phyloP scores from a whole-genome alignment of 164 flowering plant genomes.

The Chimonanthus salicifolius region DNA sequence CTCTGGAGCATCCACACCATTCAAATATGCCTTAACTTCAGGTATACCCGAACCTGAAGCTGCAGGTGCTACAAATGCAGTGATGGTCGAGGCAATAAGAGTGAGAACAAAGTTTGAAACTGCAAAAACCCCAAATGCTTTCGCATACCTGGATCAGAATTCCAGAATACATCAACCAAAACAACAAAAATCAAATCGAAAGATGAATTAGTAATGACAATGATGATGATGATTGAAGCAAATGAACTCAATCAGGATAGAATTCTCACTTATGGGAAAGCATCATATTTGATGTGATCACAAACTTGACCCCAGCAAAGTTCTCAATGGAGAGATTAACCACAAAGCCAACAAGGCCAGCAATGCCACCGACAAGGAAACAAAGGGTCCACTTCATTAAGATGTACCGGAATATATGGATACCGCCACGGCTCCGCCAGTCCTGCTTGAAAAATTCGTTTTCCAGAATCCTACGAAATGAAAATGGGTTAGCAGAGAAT shows the following conservation, averaged over 20 bases:
- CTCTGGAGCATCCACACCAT: slow-evolving; percentile 87
- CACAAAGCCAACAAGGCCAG: slow-evolving; percentile 55
- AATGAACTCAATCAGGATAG: not conserved
- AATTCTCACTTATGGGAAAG: slow-evolving; percentile 34
- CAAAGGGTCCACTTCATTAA: slow-evolving; percentile 73
- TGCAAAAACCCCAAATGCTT: slow-evolving; percentile 57
- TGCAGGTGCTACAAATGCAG: slow-evolving; percentile 57
- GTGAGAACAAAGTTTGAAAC: slow-evolving; percentile 55
- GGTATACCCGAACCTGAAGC: slow-evolving; percentile 94
- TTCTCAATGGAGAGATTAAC: slow-evolving; percentile 81
- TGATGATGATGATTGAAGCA: not conserved
- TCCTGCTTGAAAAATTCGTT: slow-evolving; percentile 81
- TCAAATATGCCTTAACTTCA: slow-evolving; percentile 89
- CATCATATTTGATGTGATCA: slow-evolving; percentile 75
- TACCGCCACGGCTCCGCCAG: slow-evolving; percentile 54
- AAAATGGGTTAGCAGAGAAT: too few relatives aligned
- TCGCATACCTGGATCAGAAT: slow-evolving; percentile 35
- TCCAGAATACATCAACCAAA: not conserved
- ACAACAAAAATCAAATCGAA: not conserved
- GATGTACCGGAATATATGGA: slow-evolving; percentile 58
- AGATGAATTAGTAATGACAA: not conserved
- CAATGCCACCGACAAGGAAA: slow-evolving; percentile 52
- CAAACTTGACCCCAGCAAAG: slow-evolving; percentile 73
- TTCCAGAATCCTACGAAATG: slow-evolving; percentile 51
- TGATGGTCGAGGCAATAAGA: slow-evolving; percentile 56